These are phyloP conservation scores for Diospyros lotus DNA, from an alignment of 148 eudicot species.

Conservation along the genomic window DNA sequence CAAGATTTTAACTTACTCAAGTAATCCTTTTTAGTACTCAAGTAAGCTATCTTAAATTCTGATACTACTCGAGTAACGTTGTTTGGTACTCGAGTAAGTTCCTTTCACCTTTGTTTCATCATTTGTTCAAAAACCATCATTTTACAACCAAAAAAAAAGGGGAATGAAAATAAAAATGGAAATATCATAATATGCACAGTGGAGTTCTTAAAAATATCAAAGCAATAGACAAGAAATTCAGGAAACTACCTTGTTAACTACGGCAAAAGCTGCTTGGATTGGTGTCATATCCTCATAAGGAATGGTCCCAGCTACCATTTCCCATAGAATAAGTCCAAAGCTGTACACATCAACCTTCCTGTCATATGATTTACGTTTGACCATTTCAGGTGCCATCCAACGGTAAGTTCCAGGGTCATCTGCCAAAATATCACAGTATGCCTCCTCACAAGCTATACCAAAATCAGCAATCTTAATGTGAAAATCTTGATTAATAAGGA, in stretches of 20 bases:
- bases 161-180: neutral
- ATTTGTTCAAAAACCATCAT: no score
- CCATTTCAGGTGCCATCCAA: constrained; percentile 99
- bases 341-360: constrained; percentile 86
- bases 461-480: constrained; percentile 89
- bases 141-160: neutral
- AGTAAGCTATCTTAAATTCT: no score
- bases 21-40: no score
- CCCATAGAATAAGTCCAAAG: constrained; percentile 86
- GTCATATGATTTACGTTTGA: constrained; percentile 69
- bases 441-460: constrained; percentile 90
- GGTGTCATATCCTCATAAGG: constrained; percentile 94
- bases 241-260: constrained; percentile 65
- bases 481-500: constrained; percentile 58
- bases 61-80: no score
- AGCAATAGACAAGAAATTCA: neutral
- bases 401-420: constrained; percentile 96
- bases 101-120: no score
- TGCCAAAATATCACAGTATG: constrained; percentile 60
- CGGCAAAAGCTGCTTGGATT: constrained; percentile 94
- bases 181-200: neutral
- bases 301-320: constrained; percentile 68
- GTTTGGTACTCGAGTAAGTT: no score
- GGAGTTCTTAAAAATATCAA: neutral
- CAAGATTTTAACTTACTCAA: no score